Evolutionary conservation across 2,329 filamentous ascomycete genomes (phyloP).

Genomic region (Berkeleyomyces rouxiae): DNA sequence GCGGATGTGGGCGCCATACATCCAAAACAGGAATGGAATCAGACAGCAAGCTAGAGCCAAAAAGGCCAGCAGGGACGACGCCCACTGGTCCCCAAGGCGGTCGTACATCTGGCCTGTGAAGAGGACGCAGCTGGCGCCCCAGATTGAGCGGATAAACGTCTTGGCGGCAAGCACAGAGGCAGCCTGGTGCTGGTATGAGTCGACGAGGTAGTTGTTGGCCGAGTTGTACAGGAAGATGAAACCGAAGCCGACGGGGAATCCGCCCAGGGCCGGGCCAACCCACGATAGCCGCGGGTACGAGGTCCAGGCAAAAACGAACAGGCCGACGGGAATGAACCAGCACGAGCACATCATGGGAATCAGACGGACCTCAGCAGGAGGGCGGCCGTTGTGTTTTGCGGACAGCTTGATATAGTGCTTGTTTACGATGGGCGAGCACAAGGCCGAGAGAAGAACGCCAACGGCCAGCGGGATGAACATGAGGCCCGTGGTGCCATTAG

Average conservation of each 20-base stretch:
- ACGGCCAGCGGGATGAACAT: constrained; percentile 78
- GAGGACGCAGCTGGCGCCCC: constrained; percentile 60
- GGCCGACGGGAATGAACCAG: constrained; percentile 48
- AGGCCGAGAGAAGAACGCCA: constrained; percentile 48
- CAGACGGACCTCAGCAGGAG: constrained; percentile 60
- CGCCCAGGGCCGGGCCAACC: constrained; percentile 56
- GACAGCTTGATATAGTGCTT: constrained; percentile 57
- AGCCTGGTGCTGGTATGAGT: constrained; percentile 52
- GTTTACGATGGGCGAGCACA: constrained; percentile 58
- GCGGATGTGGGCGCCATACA: constrained; percentile 55
- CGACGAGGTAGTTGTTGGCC: constrained; percentile 56
- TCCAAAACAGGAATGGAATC: constrained; percentile 73
- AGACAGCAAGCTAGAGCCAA: constrained; percentile 60
- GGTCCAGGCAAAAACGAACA: constrained; percentile 43
- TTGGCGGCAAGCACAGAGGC: constrained; percentile 69
- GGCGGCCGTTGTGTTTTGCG: constrained; percentile 48
- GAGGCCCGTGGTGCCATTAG: constrained; percentile 54
- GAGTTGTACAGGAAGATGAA: constrained; percentile 76
- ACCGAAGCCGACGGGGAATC: constrained; percentile 57
- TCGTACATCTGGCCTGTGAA: constrained; percentile 73
- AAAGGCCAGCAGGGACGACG: constrained; percentile 54
- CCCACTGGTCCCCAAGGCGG: constrained; percentile 60
- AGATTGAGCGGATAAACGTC: constrained; percentile 63
- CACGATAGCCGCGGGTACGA: constrained; percentile 50
- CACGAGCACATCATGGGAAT: constrained; percentile 70